These are phyloP conservation scores for Linderniella brevidens DNA, from an alignment of 257 asterid genomes.

Conservation along the genomic window DNA sequence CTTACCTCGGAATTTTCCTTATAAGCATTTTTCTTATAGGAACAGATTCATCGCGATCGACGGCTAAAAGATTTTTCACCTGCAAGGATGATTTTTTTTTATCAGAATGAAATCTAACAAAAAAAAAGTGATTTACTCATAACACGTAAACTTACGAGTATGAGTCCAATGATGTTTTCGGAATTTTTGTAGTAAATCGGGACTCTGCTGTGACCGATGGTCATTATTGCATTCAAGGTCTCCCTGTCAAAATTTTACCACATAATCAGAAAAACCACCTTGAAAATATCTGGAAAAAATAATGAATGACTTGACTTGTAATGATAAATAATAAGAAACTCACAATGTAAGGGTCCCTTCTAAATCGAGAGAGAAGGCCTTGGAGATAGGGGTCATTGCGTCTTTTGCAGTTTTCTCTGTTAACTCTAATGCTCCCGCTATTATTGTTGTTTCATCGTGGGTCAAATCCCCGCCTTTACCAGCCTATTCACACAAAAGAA, in stretches of 20 bases:
- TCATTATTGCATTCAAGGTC: slow-evolving; percentile 80
- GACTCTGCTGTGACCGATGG: slow-evolving; percentile 93
- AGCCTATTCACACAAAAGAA: slow-evolving; percentile 32
- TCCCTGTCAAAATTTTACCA: slow-evolving; percentile 36
- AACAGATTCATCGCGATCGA: slow-evolving; percentile 67
- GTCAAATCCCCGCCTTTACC: slow-evolving; percentile 99
- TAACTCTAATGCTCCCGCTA: slow-evolving; percentile 87
- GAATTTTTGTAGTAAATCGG: slow-evolving; percentile 67
- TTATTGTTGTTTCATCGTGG: slow-evolving; percentile 94
- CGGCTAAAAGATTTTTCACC: slow-evolving; percentile 93
- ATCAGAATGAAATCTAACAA: too few relatives aligned
- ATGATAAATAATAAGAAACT: slow-evolving; percentile 17
- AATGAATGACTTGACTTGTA: slow-evolving; percentile 1
- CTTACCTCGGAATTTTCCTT: slow-evolving; percentile 82
- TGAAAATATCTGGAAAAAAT: neutral
- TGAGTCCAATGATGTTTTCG: slow-evolving; percentile 76
- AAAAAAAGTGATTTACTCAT: too few relatives aligned
- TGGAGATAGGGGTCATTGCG: slow-evolving; percentile 91
- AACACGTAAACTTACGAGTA: slow-evolving; percentile 79
- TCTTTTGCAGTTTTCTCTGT: slow-evolving; percentile 90
- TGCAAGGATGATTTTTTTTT: slow-evolving; percentile 19
- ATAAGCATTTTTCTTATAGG: slow-evolving; percentile 82
- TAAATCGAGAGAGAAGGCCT: slow-evolving; percentile 93
- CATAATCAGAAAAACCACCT: neutral
- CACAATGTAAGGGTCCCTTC: slow-evolving; percentile 85